phyloP scores from a whole-genome alignment of 2,329 filamentous ascomycete species.

The Chaetomium olivaceum region DNA sequence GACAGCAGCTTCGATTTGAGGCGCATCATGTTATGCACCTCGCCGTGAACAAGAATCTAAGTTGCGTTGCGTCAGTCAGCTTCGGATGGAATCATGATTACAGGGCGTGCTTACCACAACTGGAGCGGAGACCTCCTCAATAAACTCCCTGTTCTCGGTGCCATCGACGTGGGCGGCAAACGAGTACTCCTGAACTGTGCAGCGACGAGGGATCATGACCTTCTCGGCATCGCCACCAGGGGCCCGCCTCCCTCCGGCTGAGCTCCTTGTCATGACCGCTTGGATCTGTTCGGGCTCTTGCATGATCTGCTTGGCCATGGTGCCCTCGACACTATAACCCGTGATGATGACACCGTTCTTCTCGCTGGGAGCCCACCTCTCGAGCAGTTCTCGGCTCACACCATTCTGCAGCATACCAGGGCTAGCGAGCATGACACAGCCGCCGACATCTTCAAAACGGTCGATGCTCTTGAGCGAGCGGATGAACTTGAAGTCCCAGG shows the following conservation, averaged over 20 bases:
- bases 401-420: conserved; percentile 99
- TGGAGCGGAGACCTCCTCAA: conserved; percentile 87
- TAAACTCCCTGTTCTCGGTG: conserved; percentile 93
- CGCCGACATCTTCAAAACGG: conserved; percentile 91
- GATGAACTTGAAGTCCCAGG: conserved; percentile 97
- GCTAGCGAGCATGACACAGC: conserved; percentile 95
- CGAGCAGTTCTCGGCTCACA: conserved; percentile 86
- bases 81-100: not conserved
- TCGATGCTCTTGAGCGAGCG: conserved; percentile 90
- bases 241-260: conserved; percentile 62
- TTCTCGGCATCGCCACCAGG: conserved; percentile 75
- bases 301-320: conserved; percentile 95
- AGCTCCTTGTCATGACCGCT: conserved; percentile 81
- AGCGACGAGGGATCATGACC: conserved; percentile 86
- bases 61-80: conserved; percentile 15
- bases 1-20: conserved; percentile 92
- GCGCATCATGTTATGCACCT: conserved; percentile 97
- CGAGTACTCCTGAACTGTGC: conserved; percentile 89
- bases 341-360: conserved; percentile 99
- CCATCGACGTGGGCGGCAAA: conserved; percentile 98
- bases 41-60: conserved; percentile 95
- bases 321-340: conserved; percentile 96
- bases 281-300: conserved; percentile 94
- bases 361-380: conserved; percentile 93
- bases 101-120: conserved; percentile 71